Evolutionary conservation across 768 basidiomycete species (phyloP).

Genomic region (Serendipita sp.): DNA sequence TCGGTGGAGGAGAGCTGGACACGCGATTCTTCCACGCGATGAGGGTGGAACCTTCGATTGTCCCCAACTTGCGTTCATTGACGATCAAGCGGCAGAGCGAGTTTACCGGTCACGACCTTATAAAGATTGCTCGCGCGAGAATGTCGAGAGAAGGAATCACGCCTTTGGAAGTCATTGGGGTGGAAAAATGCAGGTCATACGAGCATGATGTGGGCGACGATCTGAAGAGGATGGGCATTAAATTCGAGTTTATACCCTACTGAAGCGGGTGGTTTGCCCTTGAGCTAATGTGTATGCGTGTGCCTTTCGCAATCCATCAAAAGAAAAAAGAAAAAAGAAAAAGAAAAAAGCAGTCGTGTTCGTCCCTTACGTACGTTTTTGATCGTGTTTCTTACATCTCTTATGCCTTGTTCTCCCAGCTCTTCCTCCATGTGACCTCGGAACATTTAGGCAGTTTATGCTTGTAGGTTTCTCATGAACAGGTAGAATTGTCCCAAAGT

Average conservation of each 20-base stretch:
- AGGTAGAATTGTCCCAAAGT: too few relatives aligned
- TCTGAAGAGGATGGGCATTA: not conserved
- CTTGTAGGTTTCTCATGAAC: too few relatives aligned
- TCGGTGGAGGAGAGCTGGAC: not conserved
- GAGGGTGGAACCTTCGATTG: not conserved
- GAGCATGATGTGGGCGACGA: not conserved
- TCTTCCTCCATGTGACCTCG: too few relatives aligned
- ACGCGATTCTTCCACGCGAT: constrained; percentile 3
- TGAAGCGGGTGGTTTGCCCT: not conserved
- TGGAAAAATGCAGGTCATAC: not conserved
- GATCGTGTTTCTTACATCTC: too few relatives aligned
- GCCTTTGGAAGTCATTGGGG: not conserved
- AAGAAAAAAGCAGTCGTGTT: too few relatives aligned
- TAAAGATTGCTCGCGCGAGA: not conserved
- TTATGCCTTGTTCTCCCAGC: too few relatives aligned
- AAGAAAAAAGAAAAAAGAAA: too few relatives aligned
- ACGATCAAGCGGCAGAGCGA: not conserved
- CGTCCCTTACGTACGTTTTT: too few relatives aligned
- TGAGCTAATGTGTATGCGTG: too few relatives aligned
- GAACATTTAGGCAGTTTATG: too few relatives aligned
- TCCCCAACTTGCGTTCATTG: not conserved
- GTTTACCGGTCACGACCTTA: not conserved
- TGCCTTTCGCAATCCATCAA: too few relatives aligned
- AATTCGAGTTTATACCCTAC: not conserved
- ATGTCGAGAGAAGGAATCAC: not conserved